A percentile compares a stretch with the other conserved stretches of the same genome.
Conservation (phyloP, 2,329 filamentous ascomycete species). For the Cladophialophora chaetospira region DNA sequence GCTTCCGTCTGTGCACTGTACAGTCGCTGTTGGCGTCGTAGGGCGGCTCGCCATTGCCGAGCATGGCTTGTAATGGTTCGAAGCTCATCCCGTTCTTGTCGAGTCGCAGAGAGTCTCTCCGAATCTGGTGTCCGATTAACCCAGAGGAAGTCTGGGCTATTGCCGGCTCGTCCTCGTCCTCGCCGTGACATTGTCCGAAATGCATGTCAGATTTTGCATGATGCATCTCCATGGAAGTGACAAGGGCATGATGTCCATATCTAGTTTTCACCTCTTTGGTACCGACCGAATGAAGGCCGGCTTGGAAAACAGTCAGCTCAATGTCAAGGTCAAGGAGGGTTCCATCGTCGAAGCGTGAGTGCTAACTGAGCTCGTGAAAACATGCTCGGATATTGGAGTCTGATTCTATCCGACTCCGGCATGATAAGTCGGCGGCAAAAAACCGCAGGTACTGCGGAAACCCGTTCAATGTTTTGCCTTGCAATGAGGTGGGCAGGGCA, state of each 20-base stretch:
- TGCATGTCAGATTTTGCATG: constrained; percentile 2
- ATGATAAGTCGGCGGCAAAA: constrained; percentile 1
- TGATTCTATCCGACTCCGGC: constrained; percentile 6
- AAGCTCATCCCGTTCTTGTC: constrained; percentile 26
- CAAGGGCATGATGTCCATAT: constrained; percentile 8
- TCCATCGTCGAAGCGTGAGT: constrained; percentile 8
- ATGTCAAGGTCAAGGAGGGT: constrained; percentile 1
- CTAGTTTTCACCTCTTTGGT: constrained; percentile 1
- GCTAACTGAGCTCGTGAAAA: neutral
- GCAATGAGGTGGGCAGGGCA: neutral
- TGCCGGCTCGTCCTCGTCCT: constrained; percentile 8
- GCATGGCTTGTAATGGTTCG: constrained; percentile 28
- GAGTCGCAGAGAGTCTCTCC: constrained; percentile 20
- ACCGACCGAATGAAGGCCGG: constrained; percentile 10
- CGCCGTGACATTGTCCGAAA: constrained; percentile 18
- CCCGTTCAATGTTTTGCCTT: neutral
- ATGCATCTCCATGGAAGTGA: neutral
- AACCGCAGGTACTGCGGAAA: constrained; percentile 4
- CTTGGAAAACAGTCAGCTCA: constrained; percentile 3
- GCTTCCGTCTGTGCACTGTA: constrained; percentile 21
- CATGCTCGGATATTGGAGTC: constrained; percentile 1
- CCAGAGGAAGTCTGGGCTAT: constrained; percentile 27
- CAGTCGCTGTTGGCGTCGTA: constrained; percentile 25
- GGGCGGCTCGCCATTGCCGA: constrained; percentile 23
- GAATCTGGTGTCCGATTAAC: constrained; percentile 27